Conservation (phyloP, 2,329 filamentous ascomycete genomes). For the Microcyclospora pomicola region DNA sequence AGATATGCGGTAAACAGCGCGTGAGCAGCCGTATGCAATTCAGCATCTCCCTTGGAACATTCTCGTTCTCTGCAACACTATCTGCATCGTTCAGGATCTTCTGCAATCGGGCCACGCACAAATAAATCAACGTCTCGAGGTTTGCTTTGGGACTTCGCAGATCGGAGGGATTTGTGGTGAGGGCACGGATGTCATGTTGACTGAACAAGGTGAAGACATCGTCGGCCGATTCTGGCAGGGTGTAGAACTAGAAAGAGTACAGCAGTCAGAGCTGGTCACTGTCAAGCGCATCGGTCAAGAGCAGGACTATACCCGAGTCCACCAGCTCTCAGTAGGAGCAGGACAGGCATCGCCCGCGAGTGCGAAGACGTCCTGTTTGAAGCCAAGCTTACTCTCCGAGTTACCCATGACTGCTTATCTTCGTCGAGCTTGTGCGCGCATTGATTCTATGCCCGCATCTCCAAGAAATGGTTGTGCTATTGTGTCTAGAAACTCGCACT, state of each 20-base stretch:
- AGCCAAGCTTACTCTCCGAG: constrained; percentile 95
- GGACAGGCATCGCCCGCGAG: constrained; percentile 87
- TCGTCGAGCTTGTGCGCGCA: no score
- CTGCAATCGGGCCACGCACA: constrained; percentile 15
- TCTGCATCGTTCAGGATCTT: constrained; percentile 37
- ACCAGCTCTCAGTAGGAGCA: constrained; percentile 76
- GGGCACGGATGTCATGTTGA: constrained; percentile 36
- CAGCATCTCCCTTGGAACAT: no score
- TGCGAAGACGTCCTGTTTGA: constrained; percentile 96
- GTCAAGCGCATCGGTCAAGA: no score
- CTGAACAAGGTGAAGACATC: constrained; percentile 96
- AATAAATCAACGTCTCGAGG: constrained; percentile 21
- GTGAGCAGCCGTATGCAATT: constrained; percentile 92
- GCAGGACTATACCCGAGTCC: constrained; percentile 64
- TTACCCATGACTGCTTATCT: no score
- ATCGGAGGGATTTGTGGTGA: constrained; percentile 47
- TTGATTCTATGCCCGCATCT: no score
- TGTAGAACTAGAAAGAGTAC: constrained; percentile 76
- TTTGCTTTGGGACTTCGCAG: constrained; percentile 18
- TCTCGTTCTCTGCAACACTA: no score
- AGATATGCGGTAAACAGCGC: constrained; percentile 76
- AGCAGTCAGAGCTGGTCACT: no score
- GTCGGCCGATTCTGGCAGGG: constrained; percentile 86
- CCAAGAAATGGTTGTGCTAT: no score
- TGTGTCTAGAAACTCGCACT: no score